Conservation (phyloP, 768 basidiomycete species). For the Tremella yokohamensis region DNA sequence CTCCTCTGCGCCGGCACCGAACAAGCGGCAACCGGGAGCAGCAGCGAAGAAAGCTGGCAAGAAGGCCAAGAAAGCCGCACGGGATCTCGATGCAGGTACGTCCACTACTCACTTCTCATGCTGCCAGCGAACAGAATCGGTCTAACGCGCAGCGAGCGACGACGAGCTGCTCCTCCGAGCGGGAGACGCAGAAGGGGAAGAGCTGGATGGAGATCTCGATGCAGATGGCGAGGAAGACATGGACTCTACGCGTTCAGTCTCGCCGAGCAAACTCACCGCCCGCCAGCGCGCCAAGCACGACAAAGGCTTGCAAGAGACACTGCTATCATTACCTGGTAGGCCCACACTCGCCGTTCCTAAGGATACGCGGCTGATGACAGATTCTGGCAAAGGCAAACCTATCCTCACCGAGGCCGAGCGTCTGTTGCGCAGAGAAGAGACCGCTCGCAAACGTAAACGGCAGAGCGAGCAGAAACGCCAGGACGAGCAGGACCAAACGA, state of each 20-base stretch:
- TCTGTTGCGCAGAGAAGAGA: constrained; percentile 42
- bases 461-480: constrained; percentile 49
- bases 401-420: constrained; percentile 48
- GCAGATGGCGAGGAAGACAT: constrained; percentile 18
- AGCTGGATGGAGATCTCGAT: constrained; percentile 18
- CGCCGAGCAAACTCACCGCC: constrained; percentile 44
- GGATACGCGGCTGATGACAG: constrained; percentile 7
- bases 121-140: not conserved
- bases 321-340: constrained; percentile 45
- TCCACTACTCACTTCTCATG: not conserved
- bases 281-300: constrained; percentile 45
- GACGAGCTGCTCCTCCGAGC: not conserved
- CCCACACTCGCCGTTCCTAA: not conserved
- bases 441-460: constrained; percentile 44
- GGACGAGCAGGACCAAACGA: constrained; percentile 50
- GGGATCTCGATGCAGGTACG: constrained; percentile 27
- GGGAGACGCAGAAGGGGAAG: constrained; percentile 21
- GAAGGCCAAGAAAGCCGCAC: constrained; percentile 28
- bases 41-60: constrained; percentile 37
- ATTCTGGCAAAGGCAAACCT: constrained; percentile 28
- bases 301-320: constrained; percentile 37
- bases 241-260: constrained; percentile 17
- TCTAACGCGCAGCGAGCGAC: constrained; percentile 8
- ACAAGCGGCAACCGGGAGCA: constrained; percentile 11
- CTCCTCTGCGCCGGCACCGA: not conserved